Evolutionary conservation across 2,329 filamentous ascomycete genomes (phyloP).

Genomic region (Fonsecaea erecta): DNA sequence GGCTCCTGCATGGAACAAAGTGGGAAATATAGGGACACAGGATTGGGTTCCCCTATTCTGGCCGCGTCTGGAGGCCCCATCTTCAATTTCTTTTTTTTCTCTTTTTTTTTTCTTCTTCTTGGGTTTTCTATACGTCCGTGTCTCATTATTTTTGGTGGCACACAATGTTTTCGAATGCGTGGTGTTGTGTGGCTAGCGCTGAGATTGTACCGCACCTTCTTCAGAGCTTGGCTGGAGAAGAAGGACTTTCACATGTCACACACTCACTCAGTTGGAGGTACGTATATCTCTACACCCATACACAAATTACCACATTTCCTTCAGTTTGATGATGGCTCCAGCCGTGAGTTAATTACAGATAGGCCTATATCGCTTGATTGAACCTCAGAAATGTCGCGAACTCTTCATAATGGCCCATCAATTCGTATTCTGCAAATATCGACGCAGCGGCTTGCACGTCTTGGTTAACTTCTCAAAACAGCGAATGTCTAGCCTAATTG

Average conservation of each 20-base stretch:
- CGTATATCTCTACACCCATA: neutral
- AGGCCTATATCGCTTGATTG: too few species aligned
- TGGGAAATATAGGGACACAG: neutral
- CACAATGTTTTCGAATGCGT: neutral
- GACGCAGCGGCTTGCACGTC: conserved; percentile 58
- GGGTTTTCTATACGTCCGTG: neutral
- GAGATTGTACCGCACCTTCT: neutral
- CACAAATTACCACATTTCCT: neutral
- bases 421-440: conserved; percentile 58
- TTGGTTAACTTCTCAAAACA: conserved; percentile 63
- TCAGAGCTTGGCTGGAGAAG: too few species aligned
- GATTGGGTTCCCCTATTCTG: neutral
- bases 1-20: neutral
- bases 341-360: too few species aligned
- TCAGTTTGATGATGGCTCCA: too few species aligned
- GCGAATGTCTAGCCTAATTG: conserved; percentile 59
- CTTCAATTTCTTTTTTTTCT: neutral
- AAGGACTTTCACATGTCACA: too few species aligned
- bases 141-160: neutral
- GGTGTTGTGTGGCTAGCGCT: neutral
- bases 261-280: too few species aligned
- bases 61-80: neutral
- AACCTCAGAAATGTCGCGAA: too few species aligned
- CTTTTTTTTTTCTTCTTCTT: too few species aligned
- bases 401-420: too few species aligned